Percentiles rank a stretch among this genome's conserved stretches.
These are phyloP conservation scores for Hericium rajendrae DNA, from an alignment of 768 basidiomycete genomes.

Conservation along the genomic window DNA sequence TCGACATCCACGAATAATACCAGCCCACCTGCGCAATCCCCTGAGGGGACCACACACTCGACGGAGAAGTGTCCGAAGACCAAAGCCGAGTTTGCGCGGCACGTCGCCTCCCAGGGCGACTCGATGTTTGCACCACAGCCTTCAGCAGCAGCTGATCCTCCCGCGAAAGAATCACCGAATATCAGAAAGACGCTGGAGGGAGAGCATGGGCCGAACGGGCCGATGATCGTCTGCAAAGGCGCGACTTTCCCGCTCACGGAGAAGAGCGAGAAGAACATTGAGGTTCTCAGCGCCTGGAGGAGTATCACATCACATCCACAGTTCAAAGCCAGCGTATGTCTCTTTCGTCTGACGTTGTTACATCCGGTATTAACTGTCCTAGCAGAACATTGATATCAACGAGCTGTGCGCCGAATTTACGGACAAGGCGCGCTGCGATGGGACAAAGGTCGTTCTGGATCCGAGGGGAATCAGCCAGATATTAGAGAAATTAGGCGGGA, in stretches of 20 bases:
- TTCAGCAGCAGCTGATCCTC: slow-evolving; percentile 4
- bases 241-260: slow-evolving; percentile 60
- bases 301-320: slow-evolving; percentile 65
- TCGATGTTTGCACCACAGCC: slow-evolving; percentile 43
- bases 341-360: neutral
- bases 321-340: slow-evolving; percentile 51
- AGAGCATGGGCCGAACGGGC: slow-evolving; percentile 35
- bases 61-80: slow-evolving; percentile 39
- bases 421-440: slow-evolving; percentile 75
- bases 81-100: slow-evolving; percentile 39
- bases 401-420: slow-evolving; percentile 73
- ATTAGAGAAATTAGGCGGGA: slow-evolving; percentile 28
- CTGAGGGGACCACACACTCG: slow-evolving; percentile 11
- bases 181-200: slow-evolving; percentile 33
- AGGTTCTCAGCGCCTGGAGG: slow-evolving; percentile 73
- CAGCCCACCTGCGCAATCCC: slow-evolving; percentile 14
- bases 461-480: slow-evolving; percentile 34
- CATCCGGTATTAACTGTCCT: slow-evolving; percentile 1
- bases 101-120: slow-evolving; percentile 43
- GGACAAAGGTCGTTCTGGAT: slow-evolving; percentile 71
- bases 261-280: slow-evolving; percentile 64
- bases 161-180: neutral
- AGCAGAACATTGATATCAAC: slow-evolving; percentile 68
- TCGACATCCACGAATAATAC: slow-evolving; percentile 14
- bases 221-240: slow-evolving; percentile 58